Evolutionary conservation across 192 early-diverging fungal genomes (phyloP).

Genomic region (Podila minutissima): DNA sequence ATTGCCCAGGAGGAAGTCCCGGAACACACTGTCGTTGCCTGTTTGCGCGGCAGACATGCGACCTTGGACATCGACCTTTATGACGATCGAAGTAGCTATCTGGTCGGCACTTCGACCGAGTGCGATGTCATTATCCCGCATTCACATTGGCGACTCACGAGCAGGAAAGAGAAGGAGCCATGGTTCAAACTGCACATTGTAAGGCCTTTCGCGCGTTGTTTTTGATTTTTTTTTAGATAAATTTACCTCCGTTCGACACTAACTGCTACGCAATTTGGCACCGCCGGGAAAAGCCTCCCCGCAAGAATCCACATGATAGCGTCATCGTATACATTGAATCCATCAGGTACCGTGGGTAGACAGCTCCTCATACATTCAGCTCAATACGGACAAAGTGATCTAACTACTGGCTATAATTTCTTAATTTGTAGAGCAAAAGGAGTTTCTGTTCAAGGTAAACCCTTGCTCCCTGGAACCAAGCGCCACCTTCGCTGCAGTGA

Average conservation of each 20-base stretch:
- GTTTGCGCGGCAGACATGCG: neutral
- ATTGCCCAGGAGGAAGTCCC: neutral
- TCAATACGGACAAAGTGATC: neutral
- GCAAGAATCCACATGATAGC: neutral
- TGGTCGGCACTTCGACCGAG: constrained; percentile 11
- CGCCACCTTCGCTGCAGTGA: neutral
- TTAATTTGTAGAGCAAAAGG: neutral
- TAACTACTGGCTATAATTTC: neutral
- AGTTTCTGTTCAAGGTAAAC: constrained; percentile 3
- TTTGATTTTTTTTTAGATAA: neutral
- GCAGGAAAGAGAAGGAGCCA: neutral
- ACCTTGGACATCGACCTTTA: constrained; percentile 6
- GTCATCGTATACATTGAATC: constrained; percentile 4
- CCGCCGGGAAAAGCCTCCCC: too few relatives aligned
- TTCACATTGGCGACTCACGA: constrained; percentile 9
- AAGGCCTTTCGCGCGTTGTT: neutral
- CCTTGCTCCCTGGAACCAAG: neutral
- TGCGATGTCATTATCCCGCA: constrained; percentile 20
- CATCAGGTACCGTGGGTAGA: neutral
- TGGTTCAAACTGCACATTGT: constrained; percentile 6
- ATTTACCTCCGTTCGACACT: neutral
- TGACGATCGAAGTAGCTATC: neutral
- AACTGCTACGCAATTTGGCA: neutral
- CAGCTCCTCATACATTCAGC: neutral
- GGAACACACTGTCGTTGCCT: neutral